Evolutionary conservation across 2,329 filamentous ascomycete genomes (phyloP), one percentile per base, ranked within the genome.

Genomic region (Aureobasidium sp.): DNA sequence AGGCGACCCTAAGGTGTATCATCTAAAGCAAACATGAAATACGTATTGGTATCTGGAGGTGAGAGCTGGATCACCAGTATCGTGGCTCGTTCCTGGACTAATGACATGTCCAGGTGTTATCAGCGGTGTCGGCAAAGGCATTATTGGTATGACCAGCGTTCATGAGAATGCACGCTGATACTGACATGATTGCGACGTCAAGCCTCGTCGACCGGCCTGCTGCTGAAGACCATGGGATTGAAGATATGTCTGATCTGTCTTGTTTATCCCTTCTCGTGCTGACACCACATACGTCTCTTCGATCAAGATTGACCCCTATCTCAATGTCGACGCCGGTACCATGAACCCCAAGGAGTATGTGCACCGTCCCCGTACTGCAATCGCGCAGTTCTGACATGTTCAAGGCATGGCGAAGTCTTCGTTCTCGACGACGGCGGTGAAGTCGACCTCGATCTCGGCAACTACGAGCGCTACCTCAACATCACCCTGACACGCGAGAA

Each of bases 381-480:
- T 12, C 26, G 34, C 29, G n/a, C 17, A 48, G 29, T 42, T 37
- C 64, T 63, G 60, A 62, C 41, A 17, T 36, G 3, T 13, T 53
- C 44, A 41, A 89, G 86, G 75, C 91, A 96, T 72, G 92, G 92
- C 67, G 92, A 96, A 77, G 88, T 89, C 68, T 96, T 93, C 72
- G 92, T 97, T 53, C 83, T 94, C 63, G 85, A 90, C 68, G 90
- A 94, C 70, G 90, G 90, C 66, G 89, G 89, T 67, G 89, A 90
- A 75, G 84, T 86, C 66, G 87, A 90, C 70, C 82, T 90, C 63
- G 87, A 90, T 72, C 79, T 90, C 37, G 87, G 87, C 66, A 90
- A 90, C 75, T 90, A 89, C 76, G 87, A 90, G 73, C 83, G 87
- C 47, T 96, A 96, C 73, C 86, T 96, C 61, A 87, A 87, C 70